These are phyloP conservation scores for Termitomyces heimii DNA, from an alignment of 768 basidiomycete genomes.

Conservation along the genomic window DNA sequence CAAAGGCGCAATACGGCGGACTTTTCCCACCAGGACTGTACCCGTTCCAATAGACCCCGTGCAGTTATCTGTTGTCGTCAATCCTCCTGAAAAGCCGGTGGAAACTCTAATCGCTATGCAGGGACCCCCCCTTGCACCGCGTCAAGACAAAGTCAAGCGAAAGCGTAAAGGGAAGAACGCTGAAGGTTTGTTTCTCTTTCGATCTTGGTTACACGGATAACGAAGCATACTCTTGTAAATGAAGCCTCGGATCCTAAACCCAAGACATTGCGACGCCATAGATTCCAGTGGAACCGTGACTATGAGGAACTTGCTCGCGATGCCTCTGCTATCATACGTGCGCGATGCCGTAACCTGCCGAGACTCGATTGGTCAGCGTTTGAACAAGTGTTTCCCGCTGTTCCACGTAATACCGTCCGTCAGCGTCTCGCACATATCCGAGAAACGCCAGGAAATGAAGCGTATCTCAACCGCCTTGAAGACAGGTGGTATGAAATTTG, in stretches of 20 bases:
- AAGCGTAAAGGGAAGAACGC: conserved; percentile 27
- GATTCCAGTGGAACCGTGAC: conserved; percentile 81
- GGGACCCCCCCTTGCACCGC: conserved; percentile 33
- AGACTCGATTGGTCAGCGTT: conserved; percentile 69
- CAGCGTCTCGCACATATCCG: conserved; percentile 58
- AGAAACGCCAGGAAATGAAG: conserved; percentile 58
- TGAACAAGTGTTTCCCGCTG: conserved; percentile 73
- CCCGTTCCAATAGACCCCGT: conserved; percentile 18
- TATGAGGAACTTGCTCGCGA: conserved; percentile 89
- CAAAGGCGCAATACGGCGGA: conserved; percentile 24
- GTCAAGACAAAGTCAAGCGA: conserved; percentile 20
- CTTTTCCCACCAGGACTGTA: conserved; percentile 8
- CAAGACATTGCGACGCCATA: conserved; percentile 41
- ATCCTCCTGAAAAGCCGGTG: conserved; percentile 45
- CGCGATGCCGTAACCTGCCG: conserved; percentile 58
- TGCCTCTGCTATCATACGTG: conserved; percentile 74
- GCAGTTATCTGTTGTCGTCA: conserved; percentile 34
- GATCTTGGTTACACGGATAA: not conserved
- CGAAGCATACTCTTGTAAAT: not conserved
- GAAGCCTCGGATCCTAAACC: conserved; percentile 13
- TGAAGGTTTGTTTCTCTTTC: conserved; percentile 20
- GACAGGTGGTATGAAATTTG: conserved; percentile 79
- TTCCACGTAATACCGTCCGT: conserved; percentile 68
- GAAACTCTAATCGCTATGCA: conserved; percentile 46
- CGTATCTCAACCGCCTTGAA: conserved; percentile 75